Base-by-base conservation (phyloP, 345 rosid genomes). In the Gossypium turneri region DNA sequence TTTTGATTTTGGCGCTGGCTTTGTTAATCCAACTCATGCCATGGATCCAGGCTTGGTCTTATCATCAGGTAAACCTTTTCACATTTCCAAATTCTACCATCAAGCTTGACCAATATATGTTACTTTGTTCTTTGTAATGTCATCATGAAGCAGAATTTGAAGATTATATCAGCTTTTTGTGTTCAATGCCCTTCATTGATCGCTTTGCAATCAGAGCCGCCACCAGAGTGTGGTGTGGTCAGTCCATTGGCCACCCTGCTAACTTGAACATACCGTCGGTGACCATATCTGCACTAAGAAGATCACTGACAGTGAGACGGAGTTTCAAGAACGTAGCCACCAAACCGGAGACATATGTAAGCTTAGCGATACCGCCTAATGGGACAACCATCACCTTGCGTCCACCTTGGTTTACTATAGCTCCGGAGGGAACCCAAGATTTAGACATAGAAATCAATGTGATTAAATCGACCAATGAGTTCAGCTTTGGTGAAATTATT, bases 11-110 rank as follows among this genome's bases (percentile, higher is more conserved):
- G 97, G 98, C 1, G 88, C 97, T 0, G 97, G 98, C 55, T 88
- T 83, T 34, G 88, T 94, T 60, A 85, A 71, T 83, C 92, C 98
- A 2, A 78, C 82, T 63, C 79, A 69, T 16, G 97, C 98, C 72
- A 17, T 90, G 44, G 92, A 92, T 81, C 97, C 98, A 8, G 94
- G 97, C 79, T 85, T 94, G 0, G 91, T 89, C 79, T 84, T 90
- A 64, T 53, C 88, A 59, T 75, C 92, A 74, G 92, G 97, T 89
- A 73, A 76, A 45, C 25, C 65, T 55, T 15, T 34, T 29, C 19
- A 34, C 38, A 1, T 45, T 34, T 15, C 60, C 22, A 20, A 59
- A 57, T 9, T 57, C 27, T 22, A 57, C 20, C 61, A 57, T 57
- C 29, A 57, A 20, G 61, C 61, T 56, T 57, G 27, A 24, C 59